Percentiles rank a stretch among this genome's conserved stretches.
phyloP scores from a whole-genome alignment of 176 grass and related monocot species.

The Aechmea fasciata region DNA sequence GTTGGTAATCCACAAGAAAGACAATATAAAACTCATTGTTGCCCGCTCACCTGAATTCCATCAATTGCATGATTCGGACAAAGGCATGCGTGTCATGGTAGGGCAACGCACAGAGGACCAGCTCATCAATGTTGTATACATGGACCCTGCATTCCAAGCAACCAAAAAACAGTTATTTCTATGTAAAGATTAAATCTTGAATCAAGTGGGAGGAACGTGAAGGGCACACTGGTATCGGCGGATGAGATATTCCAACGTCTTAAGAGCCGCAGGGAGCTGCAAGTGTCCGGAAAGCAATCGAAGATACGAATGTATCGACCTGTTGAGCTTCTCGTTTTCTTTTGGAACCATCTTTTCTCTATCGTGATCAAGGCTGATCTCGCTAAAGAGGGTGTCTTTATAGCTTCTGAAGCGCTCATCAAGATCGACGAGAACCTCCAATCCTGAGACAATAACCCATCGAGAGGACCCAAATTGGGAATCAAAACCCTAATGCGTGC shows the following conservation, averaged over 20 bases:
- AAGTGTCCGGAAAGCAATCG: conserved; percentile 66
- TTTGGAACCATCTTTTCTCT: conserved; percentile 57
- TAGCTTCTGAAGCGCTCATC: conserved; percentile 60
- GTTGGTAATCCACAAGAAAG: not conserved
- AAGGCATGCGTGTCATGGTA: conserved; percentile 83
- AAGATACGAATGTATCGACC: conserved; percentile 70
- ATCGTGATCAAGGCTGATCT: conserved; percentile 71
- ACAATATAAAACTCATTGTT: not conserved
- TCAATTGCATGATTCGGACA: conserved; percentile 79
- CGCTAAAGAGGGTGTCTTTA: conserved; percentile 54
- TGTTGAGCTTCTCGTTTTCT: conserved; percentile 73
- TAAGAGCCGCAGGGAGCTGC: conserved; percentile 52
- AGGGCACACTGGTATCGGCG: conserved; percentile 60
- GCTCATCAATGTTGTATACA: conserved; percentile 80
- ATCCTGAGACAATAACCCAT: conserved; percentile 31
- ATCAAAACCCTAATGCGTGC: not conserved
- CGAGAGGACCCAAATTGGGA: conserved; percentile 3
- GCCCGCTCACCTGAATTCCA: conserved; percentile 47
- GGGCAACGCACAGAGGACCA: conserved; percentile 57
- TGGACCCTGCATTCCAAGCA: conserved; percentile 58
- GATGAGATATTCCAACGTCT: conserved; percentile 87
- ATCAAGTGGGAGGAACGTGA: not conserved
- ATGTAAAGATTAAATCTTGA: not conserved
- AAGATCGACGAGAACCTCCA: conserved; percentile 51
- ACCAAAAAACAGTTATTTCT: conserved; percentile 9